Conservation (phyloP, 2,329 filamentous ascomycete species). For the Pseudonectria foliicola region DNA sequence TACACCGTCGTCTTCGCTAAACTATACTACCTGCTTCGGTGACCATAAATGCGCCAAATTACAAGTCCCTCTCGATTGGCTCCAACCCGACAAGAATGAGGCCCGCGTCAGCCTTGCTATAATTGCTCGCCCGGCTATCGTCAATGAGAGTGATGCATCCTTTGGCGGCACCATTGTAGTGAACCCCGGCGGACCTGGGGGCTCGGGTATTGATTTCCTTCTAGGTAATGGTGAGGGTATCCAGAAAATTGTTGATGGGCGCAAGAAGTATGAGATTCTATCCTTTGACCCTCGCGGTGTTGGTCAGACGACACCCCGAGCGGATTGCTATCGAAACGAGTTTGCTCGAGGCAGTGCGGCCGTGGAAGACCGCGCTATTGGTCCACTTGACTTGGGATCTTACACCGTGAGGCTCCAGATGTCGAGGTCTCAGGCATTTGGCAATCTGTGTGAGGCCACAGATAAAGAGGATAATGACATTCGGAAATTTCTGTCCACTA, state of each 20-base stretch:
- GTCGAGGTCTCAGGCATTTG: conserved; percentile 20
- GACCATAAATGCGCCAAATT: conserved; percentile 35
- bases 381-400: conserved; percentile 15
- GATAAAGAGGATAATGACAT: conserved; percentile 20
- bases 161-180: conserved; percentile 37
- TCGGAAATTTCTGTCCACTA: conserved; percentile 27
- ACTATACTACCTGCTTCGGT: conserved; percentile 34
- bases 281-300: conserved; percentile 40
- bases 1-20: conserved; percentile 27
- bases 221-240: conserved; percentile 21
- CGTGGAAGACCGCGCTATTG: conserved; percentile 26
- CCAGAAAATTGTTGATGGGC: conserved; percentile 22
- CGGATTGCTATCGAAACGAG: conserved; percentile 31
- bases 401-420: conserved; percentile 19
- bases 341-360: conserved; percentile 23
- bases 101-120: conserved; percentile 33
- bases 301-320: conserved; percentile 27
- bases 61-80: conserved; percentile 37
- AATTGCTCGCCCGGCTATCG: conserved; percentile 32
- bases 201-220: conserved; percentile 29
- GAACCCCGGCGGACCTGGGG: conserved; percentile 40
- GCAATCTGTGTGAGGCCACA: conserved; percentile 20
- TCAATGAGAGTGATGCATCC: conserved; percentile 28
- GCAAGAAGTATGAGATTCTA: conserved; percentile 33
- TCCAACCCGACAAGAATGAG: conserved; percentile 17